Base-by-base conservation (phyloP, 805 yeast genomes). In the Lipomyces starkeyi region DNA sequence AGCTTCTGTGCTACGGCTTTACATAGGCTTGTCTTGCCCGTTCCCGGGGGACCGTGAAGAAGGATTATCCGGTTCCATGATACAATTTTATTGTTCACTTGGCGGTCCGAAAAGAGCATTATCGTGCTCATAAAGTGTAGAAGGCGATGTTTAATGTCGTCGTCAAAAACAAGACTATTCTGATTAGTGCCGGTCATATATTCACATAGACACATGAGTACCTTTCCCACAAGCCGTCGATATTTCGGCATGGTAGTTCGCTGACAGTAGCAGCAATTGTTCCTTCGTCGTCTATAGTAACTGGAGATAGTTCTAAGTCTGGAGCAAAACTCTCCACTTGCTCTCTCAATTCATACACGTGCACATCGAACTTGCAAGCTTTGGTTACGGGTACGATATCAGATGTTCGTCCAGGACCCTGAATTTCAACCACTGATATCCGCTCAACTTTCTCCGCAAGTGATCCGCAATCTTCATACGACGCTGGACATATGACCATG, bases 1-100 rank as follows among this genome's bases (percentile, higher is more conserved):
- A 82, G 63, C 71, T 81, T 82, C 47, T 82, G 84, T 37, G 82
- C 78, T 7, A 82, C 58, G 0, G 84, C 79, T 57, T 75, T 80
- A 57, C 83, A 80, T 3, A 82, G 62, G 1, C 83, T 80, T 0
- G 85, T 81, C 73, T 83, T 83, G 4, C 85, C 85, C 1, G 84
- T 80, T 0, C 85, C 85, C 3, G 85, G 84, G 2, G 84, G 82
- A 0, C 85, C 85, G 72, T 82, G 81, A 0, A 82, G 70, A 4
- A 78, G 61, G 13, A 77, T 64, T 4, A 78, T 64, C n/a, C 71
- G 64, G 58, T 69, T 74, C 17, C 60, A 59, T 2, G 72, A 64
- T 27, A 71, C 60, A 17, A 66, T 58, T 2, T 69, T 63, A n/a
- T 61, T 14, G 49, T 72, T 59, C n/a, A 71, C 65, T 34, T 52